Base-by-base conservation (phyloP, 2,329 filamentous ascomycete genomes). In the Colletotrichum lini region DNA sequence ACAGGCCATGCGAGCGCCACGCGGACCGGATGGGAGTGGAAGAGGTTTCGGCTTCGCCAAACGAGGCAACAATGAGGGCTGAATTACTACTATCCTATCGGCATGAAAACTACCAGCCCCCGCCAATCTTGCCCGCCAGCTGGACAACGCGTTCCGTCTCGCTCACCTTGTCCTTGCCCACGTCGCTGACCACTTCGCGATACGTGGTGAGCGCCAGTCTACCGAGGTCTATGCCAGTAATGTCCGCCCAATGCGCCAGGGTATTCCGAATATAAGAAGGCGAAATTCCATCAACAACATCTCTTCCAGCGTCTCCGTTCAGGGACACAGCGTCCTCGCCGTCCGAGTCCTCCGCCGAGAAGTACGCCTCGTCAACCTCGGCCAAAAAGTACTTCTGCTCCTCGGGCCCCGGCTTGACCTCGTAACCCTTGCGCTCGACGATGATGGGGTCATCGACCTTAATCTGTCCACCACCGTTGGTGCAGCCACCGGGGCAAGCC, bases 401-500 rank as follows among this genome's bases (percentile, higher is more conserved):
- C 72, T 91, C 89, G 4, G 92, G 90, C 0, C 93, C 92, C 40
- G 91, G 88, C 76, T 92, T 93, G 42, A 82, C 80, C 2, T 81
- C 79, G 16, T 84, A 75, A 3, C 84, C 82, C 73, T 83, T 86
- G 58, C 85, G 85, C 72, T 86, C 86, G 52, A 85, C 77, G 12
- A 92, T 82, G 15, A 90, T 83, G 8, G 93, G 90, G 79, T 98
- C 96, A 64, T 94, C 93, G 35, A 94, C 90, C 79, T 98, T 98
- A 79, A 99, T 92, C 84, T 99, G 96, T 0, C 96, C 96, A 47
- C 96, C 96, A 2, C 96, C 96, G 77, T 99, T 99, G 65, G 96
- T 99, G 83, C 96, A 99, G 3, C 96, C 96, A n/a, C 96, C 96
- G 0, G 96, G 96, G 81, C 96, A 99, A 16, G 96, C 96, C 96